Conservation (phyloP, 805 yeast genomes). For the Pichia kluyveri region DNA sequence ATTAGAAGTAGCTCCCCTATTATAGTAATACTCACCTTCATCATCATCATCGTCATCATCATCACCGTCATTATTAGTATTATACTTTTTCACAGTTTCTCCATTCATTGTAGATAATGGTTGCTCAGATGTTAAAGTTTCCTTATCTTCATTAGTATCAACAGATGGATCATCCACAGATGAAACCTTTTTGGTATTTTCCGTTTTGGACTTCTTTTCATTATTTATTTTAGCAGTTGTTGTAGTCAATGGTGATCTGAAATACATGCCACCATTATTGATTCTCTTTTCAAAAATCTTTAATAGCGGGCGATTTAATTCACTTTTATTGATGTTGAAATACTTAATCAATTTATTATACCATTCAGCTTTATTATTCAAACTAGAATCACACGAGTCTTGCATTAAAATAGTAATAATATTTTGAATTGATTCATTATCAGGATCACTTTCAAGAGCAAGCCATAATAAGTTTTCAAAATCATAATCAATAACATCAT, state of each 20-base stretch:
- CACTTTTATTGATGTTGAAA: constrained; percentile 19
- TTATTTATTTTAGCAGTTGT: constrained; percentile 1
- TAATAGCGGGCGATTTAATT: constrained; percentile 17
- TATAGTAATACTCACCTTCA: neutral
- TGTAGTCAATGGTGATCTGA: constrained; percentile 7
- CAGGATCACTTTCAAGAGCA: constrained; percentile 22
- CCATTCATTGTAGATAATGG: too few relatives aligned
- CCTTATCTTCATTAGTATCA: constrained; percentile 15
- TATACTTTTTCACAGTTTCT: neutral
- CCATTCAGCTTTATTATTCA: constrained; percentile 19
- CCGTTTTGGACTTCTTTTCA: neutral
- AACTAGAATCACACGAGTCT: constrained; percentile 7
- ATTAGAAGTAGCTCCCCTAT: neutral
- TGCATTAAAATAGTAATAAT: constrained; percentile 19
- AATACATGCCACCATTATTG: constrained; percentile 24
- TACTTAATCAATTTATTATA: constrained; percentile 20
- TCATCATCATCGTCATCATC: constrained; percentile 6
- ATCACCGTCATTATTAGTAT: neutral
- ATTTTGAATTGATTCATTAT: constrained; percentile 12
- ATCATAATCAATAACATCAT: constrained; percentile 12
- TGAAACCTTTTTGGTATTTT: neutral
- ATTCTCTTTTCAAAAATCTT: constrained; percentile 21
- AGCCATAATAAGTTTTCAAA: constrained; percentile 23
- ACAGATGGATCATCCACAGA: constrained; percentile 9
- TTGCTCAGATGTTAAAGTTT: constrained; percentile 6